Base-by-base conservation (phyloP, 2,329 filamentous ascomycete species). In the Tolypocladium ophioglossoides region DNA sequence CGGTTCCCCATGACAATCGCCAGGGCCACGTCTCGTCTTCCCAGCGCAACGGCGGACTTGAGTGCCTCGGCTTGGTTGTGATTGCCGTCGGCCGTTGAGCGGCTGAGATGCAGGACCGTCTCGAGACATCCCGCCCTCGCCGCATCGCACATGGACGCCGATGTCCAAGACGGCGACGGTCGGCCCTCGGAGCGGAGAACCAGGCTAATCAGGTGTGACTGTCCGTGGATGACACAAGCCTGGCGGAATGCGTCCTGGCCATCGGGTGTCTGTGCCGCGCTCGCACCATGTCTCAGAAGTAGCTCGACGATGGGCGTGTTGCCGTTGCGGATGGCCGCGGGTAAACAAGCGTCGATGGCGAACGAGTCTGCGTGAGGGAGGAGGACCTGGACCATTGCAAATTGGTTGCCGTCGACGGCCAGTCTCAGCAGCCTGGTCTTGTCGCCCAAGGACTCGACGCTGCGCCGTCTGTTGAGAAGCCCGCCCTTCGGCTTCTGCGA, bases 231-330 rank as follows among this genome's bases (percentile, higher is more conserved):
- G 16, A 68, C 67, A 60, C 79, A 82, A 6, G 76, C 65, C 27
- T 77, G 72, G 20, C 76, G 74, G 57, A 83, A 83, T 9, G 75
- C 77, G 52, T 80, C 75, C 54, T 77, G 76, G 1, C 74, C 77
- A 18, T 79, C 77, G 0, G 72, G 67, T 0, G 73, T 75, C 54
- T 78, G 72, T 0, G 72, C 69, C 10, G 70, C 66, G 51, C 72
- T 76, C 18, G 78, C 79, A 6, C 79, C 79, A 50, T 80, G 77
- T 24, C 70, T 66, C 4, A 83, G 62, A 2, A 83, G 67, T 5
- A 78, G 64, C 55, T 78, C 71, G 6, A 75, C 68, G 34, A 80
- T 72, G 20, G 61, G 66, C 1, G 66, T 51, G 47, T 78, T 76
- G 4, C 71, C 68, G 9, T 66, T 69, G 14, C 70, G 70, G 14